Conservation (phyloP, 2,329 filamentous ascomycete genomes). For the Diplodia seriata region DNA sequence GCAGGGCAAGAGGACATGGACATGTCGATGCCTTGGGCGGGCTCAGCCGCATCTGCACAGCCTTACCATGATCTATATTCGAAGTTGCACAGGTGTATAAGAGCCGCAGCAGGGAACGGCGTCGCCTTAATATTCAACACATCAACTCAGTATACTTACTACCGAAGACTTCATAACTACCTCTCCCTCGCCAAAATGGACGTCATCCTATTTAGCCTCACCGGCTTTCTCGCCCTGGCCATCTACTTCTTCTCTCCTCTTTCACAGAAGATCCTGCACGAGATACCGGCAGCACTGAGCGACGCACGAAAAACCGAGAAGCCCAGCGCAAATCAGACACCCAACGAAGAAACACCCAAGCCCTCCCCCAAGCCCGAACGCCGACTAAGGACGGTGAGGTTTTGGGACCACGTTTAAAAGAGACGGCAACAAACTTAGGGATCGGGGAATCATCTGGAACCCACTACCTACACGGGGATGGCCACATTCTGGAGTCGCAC, state of each 20-base stretch:
- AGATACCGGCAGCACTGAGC: neutral
- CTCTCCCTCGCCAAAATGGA: neutral
- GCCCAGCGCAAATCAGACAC: neutral
- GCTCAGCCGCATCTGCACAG: conserved; percentile 1
- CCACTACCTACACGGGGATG: neutral
- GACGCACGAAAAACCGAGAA: neutral
- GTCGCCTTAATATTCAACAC: neutral
- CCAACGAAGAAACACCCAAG: neutral
- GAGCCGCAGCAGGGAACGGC: neutral
- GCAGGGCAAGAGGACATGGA: neutral
- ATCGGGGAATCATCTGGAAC: neutral
- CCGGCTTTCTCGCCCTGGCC: neutral
- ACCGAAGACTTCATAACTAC: neutral
- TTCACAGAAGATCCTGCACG: neutral
- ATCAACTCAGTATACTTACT: neutral
- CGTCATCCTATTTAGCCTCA: neutral
- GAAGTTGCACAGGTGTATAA: neutral
- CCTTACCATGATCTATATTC: neutral
- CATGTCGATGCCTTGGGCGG: neutral
- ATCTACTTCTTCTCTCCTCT: neutral
- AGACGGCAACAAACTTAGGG: neutral
- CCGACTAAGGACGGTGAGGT: neutral
- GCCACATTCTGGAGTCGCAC: neutral
- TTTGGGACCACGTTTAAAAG: neutral
- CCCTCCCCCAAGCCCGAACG: neutral